A percentile compares a stretch with the other conserved stretches of the same genome.
Evolutionary conservation across 2,329 filamentous ascomycete species (phyloP).

Genomic region (Fusarium sp.): DNA sequence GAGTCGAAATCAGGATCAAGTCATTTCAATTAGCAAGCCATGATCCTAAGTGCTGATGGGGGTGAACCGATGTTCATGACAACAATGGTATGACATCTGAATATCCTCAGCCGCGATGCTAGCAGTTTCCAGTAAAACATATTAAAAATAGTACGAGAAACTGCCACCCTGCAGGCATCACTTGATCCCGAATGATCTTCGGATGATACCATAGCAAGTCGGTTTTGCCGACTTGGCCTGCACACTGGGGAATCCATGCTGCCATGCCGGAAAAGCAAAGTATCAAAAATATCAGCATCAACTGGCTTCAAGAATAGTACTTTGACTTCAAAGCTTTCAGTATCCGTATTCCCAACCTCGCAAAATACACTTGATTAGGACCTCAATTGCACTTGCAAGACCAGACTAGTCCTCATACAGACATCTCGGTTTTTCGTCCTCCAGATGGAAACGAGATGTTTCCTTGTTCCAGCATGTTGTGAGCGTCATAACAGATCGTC

Average conservation of each 20-base stretch:
- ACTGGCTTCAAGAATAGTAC: slow-evolving; percentile 12
- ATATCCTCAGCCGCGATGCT: not conserved
- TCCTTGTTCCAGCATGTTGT: slow-evolving; percentile 25
- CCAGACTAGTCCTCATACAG: slow-evolving; percentile 33
- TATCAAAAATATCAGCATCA: slow-evolving; percentile 18
- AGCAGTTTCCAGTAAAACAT: slow-evolving; percentile 9
- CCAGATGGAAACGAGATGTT: slow-evolving; percentile 16
- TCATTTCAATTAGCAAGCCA: not conserved
- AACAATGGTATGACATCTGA: not conserved
- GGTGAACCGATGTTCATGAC: not conserved
- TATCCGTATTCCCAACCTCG: slow-evolving; percentile 28
- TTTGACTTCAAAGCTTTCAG: slow-evolving; percentile 17
- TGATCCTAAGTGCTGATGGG: not conserved
- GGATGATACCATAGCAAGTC: slow-evolving; percentile 37
- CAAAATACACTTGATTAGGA: slow-evolving; percentile 41
- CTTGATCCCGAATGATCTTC: slow-evolving; percentile 39
- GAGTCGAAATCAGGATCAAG: not conserved
- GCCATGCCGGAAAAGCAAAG: slow-evolving; percentile 29
- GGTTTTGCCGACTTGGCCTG: slow-evolving; percentile 32
- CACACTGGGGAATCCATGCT: slow-evolving; percentile 39
- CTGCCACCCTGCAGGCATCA: slow-evolving; percentile 28
- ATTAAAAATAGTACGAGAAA: slow-evolving; percentile 16
- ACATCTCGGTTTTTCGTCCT: slow-evolving; percentile 18
- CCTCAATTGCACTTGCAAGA: slow-evolving; percentile 43
- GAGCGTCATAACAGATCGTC: slow-evolving; percentile 32